These are phyloP conservation scores for Epichloe brachyelytri DNA, from an alignment of 2,329 filamentous ascomycete genomes.

Conservation along the genomic window DNA sequence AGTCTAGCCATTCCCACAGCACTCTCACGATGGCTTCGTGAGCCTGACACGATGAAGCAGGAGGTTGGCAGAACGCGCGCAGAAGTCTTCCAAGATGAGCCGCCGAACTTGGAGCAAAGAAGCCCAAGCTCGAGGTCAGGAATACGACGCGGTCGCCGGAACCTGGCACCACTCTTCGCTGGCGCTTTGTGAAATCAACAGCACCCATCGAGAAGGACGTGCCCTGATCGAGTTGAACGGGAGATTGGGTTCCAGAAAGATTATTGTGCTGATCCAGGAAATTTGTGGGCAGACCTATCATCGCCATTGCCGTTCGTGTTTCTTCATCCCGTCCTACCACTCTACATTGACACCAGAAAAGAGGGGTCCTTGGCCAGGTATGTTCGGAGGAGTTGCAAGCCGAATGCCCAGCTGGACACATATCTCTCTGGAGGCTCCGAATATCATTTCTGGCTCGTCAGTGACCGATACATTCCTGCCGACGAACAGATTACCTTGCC, in stretches of 20 bases:
- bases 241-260: slow-evolving; percentile 61
- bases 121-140: slow-evolving; percentile 35
- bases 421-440: slow-evolving; percentile 66
- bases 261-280: slow-evolving; percentile 53
- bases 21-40: slow-evolving; percentile 66
- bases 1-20: slow-evolving; percentile 63
- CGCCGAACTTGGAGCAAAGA: slow-evolving; percentile 29
- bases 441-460: slow-evolving; percentile 88
- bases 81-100: slow-evolving; percentile 55
- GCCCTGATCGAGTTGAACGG: slow-evolving; percentile 63
- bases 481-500: slow-evolving; percentile 50
- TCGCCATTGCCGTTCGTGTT: slow-evolving; percentile 64
- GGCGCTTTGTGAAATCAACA: slow-evolving; percentile 50
- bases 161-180: slow-evolving; percentile 40
- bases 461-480: slow-evolving; percentile 58
- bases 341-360: slow-evolving; percentile 84
- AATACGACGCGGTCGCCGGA: slow-evolving; percentile 26
- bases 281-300: slow-evolving; percentile 54
- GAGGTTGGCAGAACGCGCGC: slow-evolving; percentile 52
- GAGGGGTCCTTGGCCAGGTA: slow-evolving; percentile 82
- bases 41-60: slow-evolving; percentile 52
- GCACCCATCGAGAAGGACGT: slow-evolving; percentile 42
- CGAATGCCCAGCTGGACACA: slow-evolving; percentile 80
- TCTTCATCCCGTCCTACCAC: slow-evolving; percentile 75
- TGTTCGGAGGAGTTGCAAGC: slow-evolving; percentile 80